Conservation (phyloP, 148 eudicot species). For the Persicaria maculosa region DNA sequence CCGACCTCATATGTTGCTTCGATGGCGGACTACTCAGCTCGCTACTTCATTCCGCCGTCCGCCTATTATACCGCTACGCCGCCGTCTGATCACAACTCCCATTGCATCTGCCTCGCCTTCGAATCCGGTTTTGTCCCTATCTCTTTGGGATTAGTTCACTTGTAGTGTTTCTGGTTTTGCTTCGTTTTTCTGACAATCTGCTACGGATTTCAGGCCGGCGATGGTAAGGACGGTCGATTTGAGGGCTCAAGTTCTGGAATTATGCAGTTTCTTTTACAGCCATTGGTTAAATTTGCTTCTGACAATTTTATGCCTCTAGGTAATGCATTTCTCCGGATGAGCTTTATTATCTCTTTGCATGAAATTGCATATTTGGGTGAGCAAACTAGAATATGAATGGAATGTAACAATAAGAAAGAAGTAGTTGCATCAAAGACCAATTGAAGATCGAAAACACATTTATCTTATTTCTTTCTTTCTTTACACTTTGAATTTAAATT, state of each 20-base stretch:
- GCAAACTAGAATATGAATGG: background rate
- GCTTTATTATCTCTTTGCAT: background rate
- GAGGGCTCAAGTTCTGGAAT: slow-evolving; percentile 1
- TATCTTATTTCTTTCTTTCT: background rate
- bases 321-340: background rate
- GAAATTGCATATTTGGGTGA: background rate
- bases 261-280: background rate
- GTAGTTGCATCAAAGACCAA: background rate
- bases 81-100: slow-evolving; percentile 3
- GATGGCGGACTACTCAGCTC: slow-evolving; percentile 1
- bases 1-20: background rate
- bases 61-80: background rate
- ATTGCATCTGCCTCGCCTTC: background rate
- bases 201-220: background rate
- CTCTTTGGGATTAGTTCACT: background rate
- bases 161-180: background rate
- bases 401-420: background rate
- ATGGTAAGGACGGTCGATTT: background rate
- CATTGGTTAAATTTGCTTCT: slow-evolving; percentile 5
- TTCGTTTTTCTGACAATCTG: background rate
- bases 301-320: slow-evolving; percentile 8
- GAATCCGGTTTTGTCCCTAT: background rate
- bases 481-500: background rate
- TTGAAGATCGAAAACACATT: background rate
- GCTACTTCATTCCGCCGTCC: background rate